Evolutionary conservation across 2,329 filamentous ascomycete species (phyloP).

Genomic region (Colletotrichum liaoningense): DNA sequence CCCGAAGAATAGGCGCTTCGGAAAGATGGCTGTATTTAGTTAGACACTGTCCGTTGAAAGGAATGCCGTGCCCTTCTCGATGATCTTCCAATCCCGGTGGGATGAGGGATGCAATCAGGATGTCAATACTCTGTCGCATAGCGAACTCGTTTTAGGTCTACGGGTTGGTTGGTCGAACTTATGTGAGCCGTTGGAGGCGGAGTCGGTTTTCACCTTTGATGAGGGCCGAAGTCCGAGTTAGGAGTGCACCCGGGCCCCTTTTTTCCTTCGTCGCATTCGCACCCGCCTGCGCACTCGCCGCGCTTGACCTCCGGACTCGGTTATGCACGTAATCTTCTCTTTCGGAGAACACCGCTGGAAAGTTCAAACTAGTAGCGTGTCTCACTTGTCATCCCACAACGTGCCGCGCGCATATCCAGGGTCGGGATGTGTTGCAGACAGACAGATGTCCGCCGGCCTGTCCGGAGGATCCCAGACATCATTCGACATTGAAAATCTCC

Average conservation of each 20-base stretch:
- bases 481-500: neutral
- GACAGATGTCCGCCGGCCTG: neutral
- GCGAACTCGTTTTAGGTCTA: too few relatives aligned
- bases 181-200: neutral
- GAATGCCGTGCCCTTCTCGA: neutral
- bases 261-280: slow-evolving; percentile 6
- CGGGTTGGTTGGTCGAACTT: too few relatives aligned
- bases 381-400: neutral
- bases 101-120: neutral
- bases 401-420: neutral
- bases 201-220: neutral
- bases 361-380: neutral
- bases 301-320: neutral
- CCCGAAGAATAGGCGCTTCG: neutral
- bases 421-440: neutral
- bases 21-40: neutral
- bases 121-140: neutral
- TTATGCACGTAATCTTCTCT: neutral
- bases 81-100: neutral
- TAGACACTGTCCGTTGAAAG: neutral
- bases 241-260: neutral
- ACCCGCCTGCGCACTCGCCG: neutral
- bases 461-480: neutral
- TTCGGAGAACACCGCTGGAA: neutral
- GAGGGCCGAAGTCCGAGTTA: neutral